phyloP scores from a whole-genome alignment of 1,284 basidiomycete species.

The Testicularia cyperi region DNA sequence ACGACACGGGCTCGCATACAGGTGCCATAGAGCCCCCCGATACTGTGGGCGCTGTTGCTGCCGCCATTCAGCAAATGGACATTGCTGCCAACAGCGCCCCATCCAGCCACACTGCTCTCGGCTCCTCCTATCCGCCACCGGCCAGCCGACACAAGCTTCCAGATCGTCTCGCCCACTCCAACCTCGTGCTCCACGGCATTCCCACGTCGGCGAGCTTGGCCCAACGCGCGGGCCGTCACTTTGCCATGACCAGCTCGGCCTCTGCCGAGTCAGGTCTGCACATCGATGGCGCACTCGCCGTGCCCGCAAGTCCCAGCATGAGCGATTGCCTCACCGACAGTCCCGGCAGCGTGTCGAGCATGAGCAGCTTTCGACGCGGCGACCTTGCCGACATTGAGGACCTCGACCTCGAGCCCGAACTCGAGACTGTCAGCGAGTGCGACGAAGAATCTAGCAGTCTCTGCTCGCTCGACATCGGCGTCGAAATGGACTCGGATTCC shows the following conservation, averaged over 20 bases:
- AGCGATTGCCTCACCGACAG: conserved; percentile 43
- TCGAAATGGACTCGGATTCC: conserved; percentile 40
- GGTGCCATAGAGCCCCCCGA: conserved; percentile 33
- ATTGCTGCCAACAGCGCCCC: conserved; percentile 4
- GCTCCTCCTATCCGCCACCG: conserved; percentile 14
- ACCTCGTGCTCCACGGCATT: conserved; percentile 6
- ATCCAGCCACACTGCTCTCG: conserved; percentile 4
- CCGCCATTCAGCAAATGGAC: conserved; percentile 3
- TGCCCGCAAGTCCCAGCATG: conserved; percentile 39
- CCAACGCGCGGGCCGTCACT: conserved; percentile 20
- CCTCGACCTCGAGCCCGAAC: conserved; percentile 52
- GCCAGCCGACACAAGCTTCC: conserved; percentile 3
- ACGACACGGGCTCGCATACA: conserved; percentile 8
- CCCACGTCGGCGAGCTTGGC: conserved; percentile 9
- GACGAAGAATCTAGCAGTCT: conserved; percentile 50
- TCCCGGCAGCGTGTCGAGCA: conserved; percentile 50
- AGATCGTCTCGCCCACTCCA: conserved; percentile 7
- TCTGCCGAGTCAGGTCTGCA: conserved; percentile 26
- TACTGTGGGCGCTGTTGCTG: conserved; percentile 24
- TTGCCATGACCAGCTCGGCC: conserved; percentile 25
- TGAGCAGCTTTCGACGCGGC: conserved; percentile 48
- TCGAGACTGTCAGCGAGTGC: conserved; percentile 51
- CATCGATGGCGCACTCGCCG: conserved; percentile 10
- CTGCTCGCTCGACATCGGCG: conserved; percentile 39
- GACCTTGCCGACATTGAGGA: conserved; percentile 57